A percentile compares a stretch with the other conserved stretches of the same genome.
Evolutionary conservation across 2,329 filamentous ascomycete species (phyloP).

Genomic region (Colletotrichum tofieldiae): DNA sequence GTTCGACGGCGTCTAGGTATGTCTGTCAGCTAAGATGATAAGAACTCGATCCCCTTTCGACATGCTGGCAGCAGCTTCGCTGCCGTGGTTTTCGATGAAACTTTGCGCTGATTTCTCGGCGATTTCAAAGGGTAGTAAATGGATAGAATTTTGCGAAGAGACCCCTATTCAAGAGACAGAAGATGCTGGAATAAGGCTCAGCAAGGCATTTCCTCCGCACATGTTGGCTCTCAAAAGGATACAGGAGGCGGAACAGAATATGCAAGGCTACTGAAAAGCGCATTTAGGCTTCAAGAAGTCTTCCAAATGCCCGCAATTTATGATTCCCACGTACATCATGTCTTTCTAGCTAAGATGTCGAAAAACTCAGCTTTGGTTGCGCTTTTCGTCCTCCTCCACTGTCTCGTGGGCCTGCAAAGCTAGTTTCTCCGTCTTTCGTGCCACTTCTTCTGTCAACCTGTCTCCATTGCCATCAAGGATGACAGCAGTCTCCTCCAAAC

Average conservation of each 20-base stretch:
- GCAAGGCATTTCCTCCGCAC: no score
- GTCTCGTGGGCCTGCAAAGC: not conserved
- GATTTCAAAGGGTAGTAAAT: no score
- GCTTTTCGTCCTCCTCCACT: not conserved
- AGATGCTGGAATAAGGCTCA: no score
- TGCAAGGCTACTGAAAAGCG: not conserved
- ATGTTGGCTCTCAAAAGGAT: no score
- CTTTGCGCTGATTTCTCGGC: no score
- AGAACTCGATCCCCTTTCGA: no score
- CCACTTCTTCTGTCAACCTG: slow-evolving; percentile 42
- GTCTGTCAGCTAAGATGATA: no score
- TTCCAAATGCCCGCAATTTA: not conserved
- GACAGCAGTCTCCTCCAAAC: slow-evolving; percentile 40
- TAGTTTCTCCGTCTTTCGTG: slow-evolving; percentile 32
- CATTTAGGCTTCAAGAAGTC: not conserved
- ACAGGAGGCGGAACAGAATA: not conserved
- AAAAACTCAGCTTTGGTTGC: not conserved
- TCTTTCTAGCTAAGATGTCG: not conserved
- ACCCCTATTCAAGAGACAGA: no score
- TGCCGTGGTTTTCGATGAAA: no score
- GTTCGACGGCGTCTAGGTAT: no score
- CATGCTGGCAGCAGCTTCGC: no score
- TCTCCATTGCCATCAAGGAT: slow-evolving; percentile 38
- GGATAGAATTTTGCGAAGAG: no score
- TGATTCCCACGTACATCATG: not conserved